Evolutionary conservation across 78 protist species (phyloP).

Genomic region (Guillardia theta): DNA sequence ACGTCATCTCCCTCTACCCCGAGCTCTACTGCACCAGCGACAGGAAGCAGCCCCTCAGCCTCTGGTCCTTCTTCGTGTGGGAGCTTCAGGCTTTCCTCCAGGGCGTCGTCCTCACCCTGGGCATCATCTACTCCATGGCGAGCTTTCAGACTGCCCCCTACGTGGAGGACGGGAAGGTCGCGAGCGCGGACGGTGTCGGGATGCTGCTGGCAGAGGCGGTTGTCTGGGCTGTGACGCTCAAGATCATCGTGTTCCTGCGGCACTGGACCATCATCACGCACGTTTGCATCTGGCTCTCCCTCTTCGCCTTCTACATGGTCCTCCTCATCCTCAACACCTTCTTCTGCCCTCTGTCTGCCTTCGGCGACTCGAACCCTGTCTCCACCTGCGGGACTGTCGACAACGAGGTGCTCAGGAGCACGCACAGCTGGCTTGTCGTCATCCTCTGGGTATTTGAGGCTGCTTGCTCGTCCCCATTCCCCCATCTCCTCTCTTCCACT

Average conservation of each 20-base stretch:
- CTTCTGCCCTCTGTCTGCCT: no score
- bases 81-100: neutral
- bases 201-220: neutral
- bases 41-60: neutral
- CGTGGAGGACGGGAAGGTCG: neutral
- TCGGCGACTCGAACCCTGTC: no score
- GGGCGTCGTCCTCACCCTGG: neutral
- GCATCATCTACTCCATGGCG: neutral
- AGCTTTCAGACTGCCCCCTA: neutral
- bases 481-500: no score
- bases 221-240: neutral
- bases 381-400: no score
- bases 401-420: no score
- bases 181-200: neutral
- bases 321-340: neutral
- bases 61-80: neutral
- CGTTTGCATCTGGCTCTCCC: neutral
- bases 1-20: constrained; percentile 13
- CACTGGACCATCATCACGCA: neutral
- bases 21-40: constrained; percentile 41
- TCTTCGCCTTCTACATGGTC: neutral
- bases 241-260: neutral
- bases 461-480: no score
- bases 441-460: no score
- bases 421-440: no score